Evolutionary conservation across 2,329 filamentous ascomycete genomes (phyloP), one percentile per base, ranked within the genome.

Genomic region (Sporothrix protearum): DNA sequence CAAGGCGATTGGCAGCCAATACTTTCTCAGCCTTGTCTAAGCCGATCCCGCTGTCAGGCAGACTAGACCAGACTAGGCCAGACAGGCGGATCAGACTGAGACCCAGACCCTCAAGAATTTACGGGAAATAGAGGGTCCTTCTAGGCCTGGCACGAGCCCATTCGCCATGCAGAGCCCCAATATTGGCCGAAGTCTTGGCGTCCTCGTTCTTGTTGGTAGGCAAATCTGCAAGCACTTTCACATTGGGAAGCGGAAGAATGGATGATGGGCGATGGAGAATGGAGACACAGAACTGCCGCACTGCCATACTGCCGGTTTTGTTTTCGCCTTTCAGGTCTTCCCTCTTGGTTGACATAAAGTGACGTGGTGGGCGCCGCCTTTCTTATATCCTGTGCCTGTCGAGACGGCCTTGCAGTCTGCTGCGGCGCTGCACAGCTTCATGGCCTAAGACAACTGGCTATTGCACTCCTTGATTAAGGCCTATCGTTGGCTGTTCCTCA

Each of bases 11-110:
- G n/a, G 45, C 57, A 69, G 55, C 72, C 72, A 73, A 73, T 71
- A 70, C 55, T n/a, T 69, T 69, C 33, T 69, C 69, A 73, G 72
- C 72, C 72, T 73, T 51, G 69, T 47, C 51, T 66, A 71, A 71
- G 68, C 71, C 68, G 36, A 25, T 36, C 36, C 59, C 59, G 59
- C 59, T 39, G 36, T 22, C 59, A 64, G 59, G 59, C 59, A 64
- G 36, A 64, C 59, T 45, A n/a, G n/a, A n/a, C n/a, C n/a, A n/a
- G n/a, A n/a, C n/a, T n/a, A n/a, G n/a, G n/a, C n/a, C n/a, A n/a
- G n/a, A n/a, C n/a, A n/a, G n/a, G 59, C 3, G 3, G 33, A 8
- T 4, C 33, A 36, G 5, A 36, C n/a, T 61, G 55, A 36, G n/a
- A 53, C 22, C 22, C 9, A 8, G n/a, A 53, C 9, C 45, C 45